These are phyloP conservation scores for Calocybe gangraenosa DNA, from an alignment of 768 basidiomycete species.

Conservation along the genomic window DNA sequence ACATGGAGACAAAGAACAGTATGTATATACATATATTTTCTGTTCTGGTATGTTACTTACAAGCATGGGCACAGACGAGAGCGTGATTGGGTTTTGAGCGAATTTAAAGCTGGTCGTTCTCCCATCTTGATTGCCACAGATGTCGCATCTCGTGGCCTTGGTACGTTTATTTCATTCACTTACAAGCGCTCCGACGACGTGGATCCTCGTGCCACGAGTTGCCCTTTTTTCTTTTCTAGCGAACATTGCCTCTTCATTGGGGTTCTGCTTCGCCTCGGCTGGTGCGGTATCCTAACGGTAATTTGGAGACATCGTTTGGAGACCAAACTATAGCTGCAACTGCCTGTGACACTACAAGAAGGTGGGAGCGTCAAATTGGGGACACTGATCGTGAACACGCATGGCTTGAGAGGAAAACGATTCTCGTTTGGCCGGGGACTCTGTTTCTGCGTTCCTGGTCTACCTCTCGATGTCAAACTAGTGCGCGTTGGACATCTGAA, in stretches of 20 bases:
- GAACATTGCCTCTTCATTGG: slow-evolving; percentile 13
- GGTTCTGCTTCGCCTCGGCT: slow-evolving; percentile 18
- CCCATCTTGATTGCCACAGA: slow-evolving; percentile 99
- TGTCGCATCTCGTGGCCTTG: slow-evolving; percentile 98
- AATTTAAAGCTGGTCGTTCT: slow-evolving; percentile 97
- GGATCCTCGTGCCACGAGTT: slow-evolving; percentile 19
- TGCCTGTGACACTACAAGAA: slow-evolving; percentile 13
- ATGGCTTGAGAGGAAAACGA: slow-evolving; percentile 33
- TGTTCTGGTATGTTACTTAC: slow-evolving; percentile 1
- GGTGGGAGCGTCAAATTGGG: slow-evolving; percentile 31
- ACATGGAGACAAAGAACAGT: slow-evolving; percentile 99
- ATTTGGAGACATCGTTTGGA: slow-evolving; percentile 17
- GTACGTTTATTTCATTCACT: slow-evolving; percentile 76
- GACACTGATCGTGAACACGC: slow-evolving; percentile 31
- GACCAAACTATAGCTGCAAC: slow-evolving; percentile 14
- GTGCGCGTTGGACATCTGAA: slow-evolving; percentile 45
- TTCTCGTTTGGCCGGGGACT: slow-evolving; percentile 9
- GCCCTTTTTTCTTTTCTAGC: slow-evolving; percentile 17
- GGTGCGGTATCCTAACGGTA: slow-evolving; percentile 25
- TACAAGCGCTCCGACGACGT: slow-evolving; percentile 43
- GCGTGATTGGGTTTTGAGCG: slow-evolving; percentile 97
- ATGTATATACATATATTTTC: slow-evolving; percentile 24
- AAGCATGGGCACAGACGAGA: slow-evolving; percentile 57
- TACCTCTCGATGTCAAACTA: slow-evolving; percentile 35
- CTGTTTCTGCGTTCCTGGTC: slow-evolving; percentile 9